These are phyloP conservation scores for Staphylotrichum tortipilum DNA, from an alignment of 495 filamentous ascomycete species.

Conservation along the genomic window DNA sequence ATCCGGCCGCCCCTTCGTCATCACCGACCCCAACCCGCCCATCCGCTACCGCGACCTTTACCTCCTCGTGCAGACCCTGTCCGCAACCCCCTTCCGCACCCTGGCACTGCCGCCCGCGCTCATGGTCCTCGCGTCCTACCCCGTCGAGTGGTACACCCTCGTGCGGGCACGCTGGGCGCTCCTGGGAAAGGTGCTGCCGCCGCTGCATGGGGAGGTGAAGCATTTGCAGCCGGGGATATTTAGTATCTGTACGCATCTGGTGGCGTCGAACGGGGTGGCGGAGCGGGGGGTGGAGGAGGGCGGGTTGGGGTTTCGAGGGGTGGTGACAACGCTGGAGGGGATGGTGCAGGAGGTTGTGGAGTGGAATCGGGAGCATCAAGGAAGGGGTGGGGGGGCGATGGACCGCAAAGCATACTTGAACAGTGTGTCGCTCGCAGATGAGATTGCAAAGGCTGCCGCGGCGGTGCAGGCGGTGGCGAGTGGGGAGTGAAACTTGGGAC, in stretches of 20 bases:
- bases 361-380: conserved; percentile 44
- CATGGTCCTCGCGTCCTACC: conserved; percentile 40
- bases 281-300: conserved; percentile 35
- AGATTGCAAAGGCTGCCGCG: conserved; percentile 26
- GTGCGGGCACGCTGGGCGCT: conserved; percentile 32
- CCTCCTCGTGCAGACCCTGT: conserved; percentile 19
- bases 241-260: conserved; percentile 42
- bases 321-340: conserved; percentile 46
- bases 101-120: conserved; percentile 33
- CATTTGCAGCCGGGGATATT: conserved; percentile 48
- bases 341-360: conserved; percentile 46
- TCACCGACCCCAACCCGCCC: conserved; percentile 35
- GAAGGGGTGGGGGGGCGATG: neutral
- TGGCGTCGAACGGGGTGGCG: conserved; percentile 40
- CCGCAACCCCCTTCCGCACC: conserved; percentile 24
- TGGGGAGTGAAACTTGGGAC: no score
- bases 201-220: conserved; percentile 32
- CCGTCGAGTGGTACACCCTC: conserved; percentile 43
- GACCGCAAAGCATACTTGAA: conserved; percentile 29
- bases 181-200: conserved; percentile 37
- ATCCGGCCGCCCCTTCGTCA: conserved; percentile 34
- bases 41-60: conserved; percentile 26
- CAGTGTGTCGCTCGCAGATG: conserved; percentile 33
- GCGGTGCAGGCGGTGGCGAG: neutral
- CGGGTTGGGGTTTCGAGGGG: conserved; percentile 43